A percentile compares a stretch with the other conserved stretches of the same genome.
phyloP scores from a whole-genome alignment of 2,329 filamentous ascomycete genomes.

The Colletotrichum sp. region DNA sequence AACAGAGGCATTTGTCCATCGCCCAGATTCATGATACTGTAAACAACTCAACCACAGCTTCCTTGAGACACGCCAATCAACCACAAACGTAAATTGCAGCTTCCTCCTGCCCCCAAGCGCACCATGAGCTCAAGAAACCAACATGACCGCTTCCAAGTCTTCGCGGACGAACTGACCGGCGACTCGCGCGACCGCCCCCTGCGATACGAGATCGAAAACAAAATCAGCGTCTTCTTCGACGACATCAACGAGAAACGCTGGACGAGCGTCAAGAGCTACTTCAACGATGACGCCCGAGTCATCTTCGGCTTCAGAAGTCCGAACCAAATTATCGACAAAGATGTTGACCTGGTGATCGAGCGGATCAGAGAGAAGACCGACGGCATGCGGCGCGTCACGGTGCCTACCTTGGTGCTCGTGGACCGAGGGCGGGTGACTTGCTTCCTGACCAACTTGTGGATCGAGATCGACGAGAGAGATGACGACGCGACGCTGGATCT shows the following conservation, averaged over 20 bases:
- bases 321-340: not conserved
- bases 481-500: not conserved
- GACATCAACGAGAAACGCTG: not conserved
- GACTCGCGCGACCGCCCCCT: not conserved
- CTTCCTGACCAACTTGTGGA: not conserved
- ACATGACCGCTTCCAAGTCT: not conserved
- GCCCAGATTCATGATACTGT: not conserved
- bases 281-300: not conserved
- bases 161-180: not conserved
- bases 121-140: not conserved
- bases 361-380: not conserved
- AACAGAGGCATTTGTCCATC: not conserved
- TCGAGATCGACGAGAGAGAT: not conserved
- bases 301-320: not conserved
- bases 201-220: not conserved
- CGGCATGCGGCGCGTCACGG: not conserved
- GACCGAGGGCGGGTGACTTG: not conserved
- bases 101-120: not conserved
- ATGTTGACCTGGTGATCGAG: not conserved
- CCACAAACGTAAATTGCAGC: rapidly evolving
- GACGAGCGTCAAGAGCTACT: not conserved
- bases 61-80: not conserved
- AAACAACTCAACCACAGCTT: rapidly evolving
- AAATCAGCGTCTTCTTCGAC: not conserved
- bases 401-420: not conserved